phyloP scores from a whole-genome alignment of 2,329 filamentous ascomycete genomes.

The Trichoderma semiorbis region DNA sequence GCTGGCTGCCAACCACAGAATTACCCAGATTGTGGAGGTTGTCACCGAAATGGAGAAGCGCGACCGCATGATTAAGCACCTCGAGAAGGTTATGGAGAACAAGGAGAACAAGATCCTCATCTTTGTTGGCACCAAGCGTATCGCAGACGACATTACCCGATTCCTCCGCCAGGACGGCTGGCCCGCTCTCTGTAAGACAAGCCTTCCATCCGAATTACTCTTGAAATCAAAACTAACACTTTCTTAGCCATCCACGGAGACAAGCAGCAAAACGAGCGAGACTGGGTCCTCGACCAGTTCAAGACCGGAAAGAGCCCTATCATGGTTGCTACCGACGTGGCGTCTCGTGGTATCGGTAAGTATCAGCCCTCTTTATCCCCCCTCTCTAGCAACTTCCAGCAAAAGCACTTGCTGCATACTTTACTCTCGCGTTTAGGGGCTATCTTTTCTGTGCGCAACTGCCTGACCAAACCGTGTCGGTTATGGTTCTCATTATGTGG shows the following conservation, averaged over 20 bases:
- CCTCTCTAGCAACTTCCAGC: slow-evolving; percentile 54
- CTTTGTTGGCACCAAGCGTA: slow-evolving; percentile 90
- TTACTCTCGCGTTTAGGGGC: slow-evolving; percentile 89
- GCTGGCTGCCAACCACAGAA: slow-evolving; percentile 93
- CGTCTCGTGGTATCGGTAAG: slow-evolving; percentile 99
- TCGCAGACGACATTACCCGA: slow-evolving; percentile 95
- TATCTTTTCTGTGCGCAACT: slow-evolving; percentile 85
- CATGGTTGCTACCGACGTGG: slow-evolving; percentile 99
- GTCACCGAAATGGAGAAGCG: slow-evolving; percentile 97
- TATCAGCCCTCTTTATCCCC: slow-evolving; percentile 54
- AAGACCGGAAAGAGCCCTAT: slow-evolving; percentile 99
- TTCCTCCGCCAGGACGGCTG: slow-evolving; percentile 97
- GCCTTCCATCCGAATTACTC: no score
- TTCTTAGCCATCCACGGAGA: slow-evolving; percentile 89
- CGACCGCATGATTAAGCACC: slow-evolving; percentile 93
- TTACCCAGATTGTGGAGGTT: slow-evolving; percentile 96
- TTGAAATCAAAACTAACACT: background rate
- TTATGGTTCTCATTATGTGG: slow-evolving; percentile 70
- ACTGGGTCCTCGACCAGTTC: slow-evolving; percentile 99
- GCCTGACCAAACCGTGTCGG: slow-evolving; percentile 84
- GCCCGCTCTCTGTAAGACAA: slow-evolving; percentile 83
- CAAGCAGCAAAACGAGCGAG: slow-evolving; percentile 99
- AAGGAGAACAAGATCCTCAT: slow-evolving; percentile 93
- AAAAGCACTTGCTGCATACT: slow-evolving; percentile 62
- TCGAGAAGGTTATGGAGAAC: slow-evolving; percentile 97